These are phyloP conservation scores for Candida sp. DNA, from an alignment of 1,139 yeast species.

Conservation along the genomic window DNA sequence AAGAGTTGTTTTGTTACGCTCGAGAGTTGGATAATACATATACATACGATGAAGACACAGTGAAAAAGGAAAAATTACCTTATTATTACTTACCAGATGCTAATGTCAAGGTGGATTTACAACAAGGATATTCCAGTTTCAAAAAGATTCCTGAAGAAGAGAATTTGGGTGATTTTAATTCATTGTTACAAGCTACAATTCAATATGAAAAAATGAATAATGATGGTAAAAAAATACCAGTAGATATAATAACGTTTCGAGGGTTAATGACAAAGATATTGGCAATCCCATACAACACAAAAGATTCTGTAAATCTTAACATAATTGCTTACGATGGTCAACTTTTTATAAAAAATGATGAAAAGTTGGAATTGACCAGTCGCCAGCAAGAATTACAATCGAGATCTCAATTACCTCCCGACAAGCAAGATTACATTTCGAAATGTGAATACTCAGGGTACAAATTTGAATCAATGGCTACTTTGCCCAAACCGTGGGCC, in stretches of 20 bases:
- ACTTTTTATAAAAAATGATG: slow-evolving; percentile 71
- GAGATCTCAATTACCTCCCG: slow-evolving; percentile 25
- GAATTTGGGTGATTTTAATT: slow-evolving; percentile 52
- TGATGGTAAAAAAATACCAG: slow-evolving; percentile 37
- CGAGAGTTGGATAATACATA: slow-evolving; percentile 48
- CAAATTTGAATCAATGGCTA: slow-evolving; percentile 79
- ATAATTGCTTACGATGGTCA: slow-evolving; percentile 75
- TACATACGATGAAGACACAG: slow-evolving; percentile 45
- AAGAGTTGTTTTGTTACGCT: slow-evolving; percentile 61
- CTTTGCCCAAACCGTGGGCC: slow-evolving; percentile 76
- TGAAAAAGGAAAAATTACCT: slow-evolving; percentile 36
- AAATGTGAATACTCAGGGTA: slow-evolving; percentile 67
- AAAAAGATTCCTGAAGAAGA: slow-evolving; percentile 52
- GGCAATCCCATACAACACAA: slow-evolving; percentile 53
- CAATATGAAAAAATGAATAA: slow-evolving; percentile 49
- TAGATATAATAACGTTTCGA: slow-evolving; percentile 77
- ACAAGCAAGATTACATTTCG: slow-evolving; percentile 29
- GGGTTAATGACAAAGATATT: slow-evolving; percentile 74
- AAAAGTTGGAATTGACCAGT: slow-evolving; percentile 30
- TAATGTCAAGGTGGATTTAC: slow-evolving; percentile 58
- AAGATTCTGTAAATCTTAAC: slow-evolving; percentile 62
- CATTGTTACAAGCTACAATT: slow-evolving; percentile 54
- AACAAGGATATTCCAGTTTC: slow-evolving; percentile 61
- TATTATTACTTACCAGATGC: slow-evolving; percentile 81
- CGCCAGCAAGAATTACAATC: slow-evolving; percentile 20